These are phyloP conservation scores for Primulina huaijiensis DNA, from an alignment of 257 asterid genomes.

Conservation along the genomic window DNA sequence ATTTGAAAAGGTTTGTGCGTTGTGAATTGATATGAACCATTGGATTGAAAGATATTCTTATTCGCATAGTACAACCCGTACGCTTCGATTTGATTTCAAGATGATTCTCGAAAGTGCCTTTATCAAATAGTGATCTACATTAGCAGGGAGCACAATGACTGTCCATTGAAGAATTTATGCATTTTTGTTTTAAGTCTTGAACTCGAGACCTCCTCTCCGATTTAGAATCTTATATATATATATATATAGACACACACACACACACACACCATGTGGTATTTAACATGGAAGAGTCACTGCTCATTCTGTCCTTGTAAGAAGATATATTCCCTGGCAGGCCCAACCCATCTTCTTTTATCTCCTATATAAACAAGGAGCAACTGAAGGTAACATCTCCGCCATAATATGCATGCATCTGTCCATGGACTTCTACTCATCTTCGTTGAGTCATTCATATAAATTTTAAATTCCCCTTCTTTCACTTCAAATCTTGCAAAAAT, in stretches of 20 bases:
- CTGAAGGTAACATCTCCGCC: conserved; percentile 8
- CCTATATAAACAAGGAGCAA: conserved; percentile 40
- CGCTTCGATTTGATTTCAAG: background rate
- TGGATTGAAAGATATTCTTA: background rate
- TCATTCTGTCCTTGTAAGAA: conserved; percentile 38
- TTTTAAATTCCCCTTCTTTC: conserved; percentile 4
- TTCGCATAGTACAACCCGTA: background rate
- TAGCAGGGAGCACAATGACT: too few species aligned
- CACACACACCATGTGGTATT: conserved; percentile 56
- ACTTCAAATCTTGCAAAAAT: background rate
- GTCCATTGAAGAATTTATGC: too few species aligned
- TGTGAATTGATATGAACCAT: background rate
- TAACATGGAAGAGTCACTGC: conserved; percentile 47
- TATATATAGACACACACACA: too few species aligned
- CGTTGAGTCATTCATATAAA: conserved; percentile 6
- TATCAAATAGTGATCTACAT: too few species aligned
- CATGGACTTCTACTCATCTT: conserved; percentile 18
- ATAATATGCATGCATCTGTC: conserved; percentile 19
- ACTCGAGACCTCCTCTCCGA: too few species aligned
- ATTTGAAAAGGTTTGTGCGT: too few species aligned
- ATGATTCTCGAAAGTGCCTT: background rate
- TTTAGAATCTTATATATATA: too few species aligned
- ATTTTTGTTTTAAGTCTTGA: too few species aligned
- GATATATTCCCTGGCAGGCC: conserved; percentile 50
- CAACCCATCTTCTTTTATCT: conserved; percentile 41